phyloP scores from a whole-genome alignment of 2,329 filamentous ascomycete species.

The Pochonia chlamydosporia region DNA sequence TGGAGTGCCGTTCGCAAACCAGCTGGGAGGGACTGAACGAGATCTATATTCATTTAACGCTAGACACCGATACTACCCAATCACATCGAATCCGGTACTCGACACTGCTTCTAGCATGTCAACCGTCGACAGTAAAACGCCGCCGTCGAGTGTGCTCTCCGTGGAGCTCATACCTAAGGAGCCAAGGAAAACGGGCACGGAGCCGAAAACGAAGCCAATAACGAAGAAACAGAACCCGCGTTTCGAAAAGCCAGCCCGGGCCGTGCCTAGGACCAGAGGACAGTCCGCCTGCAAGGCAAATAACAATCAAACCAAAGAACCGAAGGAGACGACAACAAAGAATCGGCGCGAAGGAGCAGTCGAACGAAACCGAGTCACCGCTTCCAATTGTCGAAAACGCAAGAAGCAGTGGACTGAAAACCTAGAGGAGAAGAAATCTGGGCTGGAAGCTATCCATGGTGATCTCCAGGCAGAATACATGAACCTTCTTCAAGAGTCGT shows the following conservation, averaged over 20 bases:
- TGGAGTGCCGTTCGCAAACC: not conserved
- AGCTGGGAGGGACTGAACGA: not conserved
- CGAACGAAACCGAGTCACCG: conserved; percentile 66
- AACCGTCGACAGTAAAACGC: not conserved
- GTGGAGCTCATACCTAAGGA: not conserved
- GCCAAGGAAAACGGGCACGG: not conserved
- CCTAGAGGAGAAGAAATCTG: conserved; percentile 40
- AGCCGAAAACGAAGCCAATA: not conserved
- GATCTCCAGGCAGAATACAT: conserved; percentile 38
- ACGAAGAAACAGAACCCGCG: not conserved
- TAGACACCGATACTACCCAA: not conserved
- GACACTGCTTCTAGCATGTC: not conserved
- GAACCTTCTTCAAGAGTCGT: conserved; percentile 37
- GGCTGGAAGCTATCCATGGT: conserved; percentile 37
- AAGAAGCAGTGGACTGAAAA: conserved; percentile 48
- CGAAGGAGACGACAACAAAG: not conserved
- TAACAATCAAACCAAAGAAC: not conserved
- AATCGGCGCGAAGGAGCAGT: conserved; percentile 49
- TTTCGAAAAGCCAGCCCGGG: not conserved
- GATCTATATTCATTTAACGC: not conserved
- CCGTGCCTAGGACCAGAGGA: not conserved
- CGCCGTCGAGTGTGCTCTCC: not conserved
- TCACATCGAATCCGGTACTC: not conserved
- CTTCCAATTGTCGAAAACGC: conserved; percentile 69
- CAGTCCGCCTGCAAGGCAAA: not conserved